Evolutionary conservation across 1,139 yeast genomes (phyloP).

Genomic region (Ogataea hybrid): DNA sequence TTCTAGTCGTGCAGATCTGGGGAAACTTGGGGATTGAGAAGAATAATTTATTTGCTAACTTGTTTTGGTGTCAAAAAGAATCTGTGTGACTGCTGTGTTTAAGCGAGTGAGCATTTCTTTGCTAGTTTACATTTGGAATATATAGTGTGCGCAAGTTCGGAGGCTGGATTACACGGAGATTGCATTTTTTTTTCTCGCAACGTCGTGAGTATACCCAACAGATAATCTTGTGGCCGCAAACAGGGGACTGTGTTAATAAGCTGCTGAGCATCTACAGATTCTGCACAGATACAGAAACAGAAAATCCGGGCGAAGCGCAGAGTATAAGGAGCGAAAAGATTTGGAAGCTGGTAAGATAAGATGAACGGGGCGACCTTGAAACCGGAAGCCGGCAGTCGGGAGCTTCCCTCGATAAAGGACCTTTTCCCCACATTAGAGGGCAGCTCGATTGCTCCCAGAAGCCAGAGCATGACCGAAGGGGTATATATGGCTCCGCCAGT

Average conservation of each 20-base stretch:
- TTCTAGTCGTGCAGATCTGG: constrained; percentile 7
- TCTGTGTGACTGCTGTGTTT: not conserved
- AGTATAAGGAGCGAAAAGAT: constrained; percentile 2
- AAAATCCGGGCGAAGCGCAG: not conserved
- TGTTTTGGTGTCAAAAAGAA: not conserved
- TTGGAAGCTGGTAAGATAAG: not conserved
- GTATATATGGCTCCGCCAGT: constrained; percentile 5
- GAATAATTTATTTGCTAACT: constrained; percentile 1
- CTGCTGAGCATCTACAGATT: constrained; percentile 1
- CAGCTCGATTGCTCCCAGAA: constrained; percentile 6
- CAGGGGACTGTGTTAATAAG: not conserved
- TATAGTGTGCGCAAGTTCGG: not conserved
- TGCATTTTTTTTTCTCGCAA: not conserved
- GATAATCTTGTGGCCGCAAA: not conserved
- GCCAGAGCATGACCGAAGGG: constrained; percentile 1
- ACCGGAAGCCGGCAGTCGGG: constrained; percentile 8
- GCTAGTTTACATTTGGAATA: not conserved
- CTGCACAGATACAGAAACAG: constrained; percentile 8
- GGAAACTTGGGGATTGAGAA: constrained; percentile 3
- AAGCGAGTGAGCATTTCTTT: not conserved
- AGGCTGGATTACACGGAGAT: not conserved
- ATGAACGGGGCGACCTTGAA: constrained; percentile 8
- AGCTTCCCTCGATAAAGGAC: constrained; percentile 23
- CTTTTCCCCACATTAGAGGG: constrained; percentile 18
- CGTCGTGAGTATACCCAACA: not conserved